Base-by-base conservation (phyloP, 495 filamentous ascomycete species). In the Chaetomium tenue region DNA sequence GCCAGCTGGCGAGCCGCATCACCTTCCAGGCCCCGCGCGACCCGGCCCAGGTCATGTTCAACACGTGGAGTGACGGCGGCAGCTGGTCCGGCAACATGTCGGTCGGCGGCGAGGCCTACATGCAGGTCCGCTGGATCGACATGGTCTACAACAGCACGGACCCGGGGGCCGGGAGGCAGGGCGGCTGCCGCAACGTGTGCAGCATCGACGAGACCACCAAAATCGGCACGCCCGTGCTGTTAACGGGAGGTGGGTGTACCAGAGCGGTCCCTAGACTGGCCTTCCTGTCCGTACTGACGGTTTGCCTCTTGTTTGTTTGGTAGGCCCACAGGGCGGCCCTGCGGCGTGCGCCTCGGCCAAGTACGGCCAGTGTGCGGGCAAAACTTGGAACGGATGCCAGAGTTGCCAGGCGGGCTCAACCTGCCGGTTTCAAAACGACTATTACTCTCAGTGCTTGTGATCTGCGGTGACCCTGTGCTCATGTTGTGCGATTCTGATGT, bases 21-120 rank as follows among this genome's bases (percentile, higher is more conserved):
- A 78, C 77, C 13, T 90, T 88, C 69, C 82, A 85, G 16, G 86
- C 87, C 3, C 89, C 89, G 3, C 77, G 79, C 42, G 77, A 84
- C 51, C 82, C 87, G 39, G 83, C 83, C 50, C 78, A 83, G 60
- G 67, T 92, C 37, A 83, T 89, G 26, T 76, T 91, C 58, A 91
- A 91, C 68, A 79, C 88, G 53, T 92, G 89, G 89, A 88, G 86
- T 71, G 85, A 92, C 70, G 89, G 89, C 2, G 87, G 89, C 1
- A 69, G 74, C 0, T 92, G 89, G 89, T 84, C 86, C 1, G 89
- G 89, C 1, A 84, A 87, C 66, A 88, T 92, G 88, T 75, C 63
- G 5, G 69, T 83, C 0, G 83, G 81, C 0, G 73, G 80, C 3
- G 79, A 80, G 54, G 88, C 90, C 4, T 80, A 81, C 57, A 74